Base-by-base conservation (phyloP, 169 alveolate genomes). In the Plasmodium inui region DNA sequence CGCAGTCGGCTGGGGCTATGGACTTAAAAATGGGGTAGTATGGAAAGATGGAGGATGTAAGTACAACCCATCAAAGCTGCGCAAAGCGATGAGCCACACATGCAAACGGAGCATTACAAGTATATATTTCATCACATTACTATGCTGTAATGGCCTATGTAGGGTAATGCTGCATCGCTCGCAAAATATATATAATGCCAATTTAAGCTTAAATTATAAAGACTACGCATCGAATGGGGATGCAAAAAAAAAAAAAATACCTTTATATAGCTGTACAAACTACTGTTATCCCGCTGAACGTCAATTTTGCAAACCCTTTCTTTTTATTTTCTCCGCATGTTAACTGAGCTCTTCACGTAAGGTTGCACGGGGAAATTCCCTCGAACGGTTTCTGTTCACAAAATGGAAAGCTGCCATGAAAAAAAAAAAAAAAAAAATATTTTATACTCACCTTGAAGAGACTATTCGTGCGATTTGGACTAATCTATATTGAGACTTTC, bases 111-210 rank as follows among this genome's bases (percentile, higher is more conserved):
- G 61, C 61, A 50, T 1, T 50, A 50, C 61, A 22, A 8, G 19
- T 19, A 3, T 26, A 8, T n/a, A 67, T 67, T 26, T 26, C 37
- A 67, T 67, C 34, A 67, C 37, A 28, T 28, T 8, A 22, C 39
- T 67, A 67, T 67, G 76, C 37, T 67, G 76, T 22, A 67, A 67
- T 67, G 76, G 39, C 37, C 76, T 19, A 67, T 67, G 76, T 67
- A 26, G 76, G 37, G 30, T 67, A 67, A 67, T 67, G 37, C n/a
- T 67, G 37, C 12, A 7, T 30, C 3, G 76, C 22, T 50, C n/a
- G 61, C 14, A 50, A 50, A 50, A 46, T 61, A 61, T 22, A 22
- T 26, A 28, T 22, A 67, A 67, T 26, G 28, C 76, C 5, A 19
- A 67, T 22, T 19, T 67, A 67, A 26, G 76, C 6, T 26, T 12